These are phyloP conservation scores for Huntiella bhutanensis DNA, from an alignment of 2,329 filamentous ascomycete genomes.

Conservation along the genomic window DNA sequence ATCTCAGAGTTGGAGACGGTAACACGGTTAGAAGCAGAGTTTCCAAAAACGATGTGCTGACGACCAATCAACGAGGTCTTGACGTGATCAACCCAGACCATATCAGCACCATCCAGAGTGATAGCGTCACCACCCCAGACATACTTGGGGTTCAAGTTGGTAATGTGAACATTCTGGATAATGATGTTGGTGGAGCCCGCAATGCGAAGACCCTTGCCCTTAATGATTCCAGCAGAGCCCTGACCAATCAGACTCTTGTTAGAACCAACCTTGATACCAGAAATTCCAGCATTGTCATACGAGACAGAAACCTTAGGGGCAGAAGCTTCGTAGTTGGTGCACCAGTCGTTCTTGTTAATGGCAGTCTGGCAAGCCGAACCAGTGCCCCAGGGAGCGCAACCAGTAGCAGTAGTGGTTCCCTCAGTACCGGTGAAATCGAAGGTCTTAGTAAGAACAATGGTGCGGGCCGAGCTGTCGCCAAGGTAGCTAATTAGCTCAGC, in stretches of 20 bases:
- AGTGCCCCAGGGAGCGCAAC: conserved; percentile 40
- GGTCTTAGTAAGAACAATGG: conserved; percentile 38
- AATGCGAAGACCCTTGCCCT: conserved; percentile 36
- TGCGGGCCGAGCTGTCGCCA: conserved; percentile 30
- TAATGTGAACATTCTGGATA: conserved; percentile 39
- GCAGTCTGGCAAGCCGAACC: conserved; percentile 34
- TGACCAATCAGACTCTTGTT: conserved; percentile 40
- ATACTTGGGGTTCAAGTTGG: conserved; percentile 35
- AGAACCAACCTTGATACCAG: conserved; percentile 32
- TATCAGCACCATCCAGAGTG: conserved; percentile 27
- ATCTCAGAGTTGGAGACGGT: conserved; percentile 43
- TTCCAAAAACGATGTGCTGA: conserved; percentile 41
- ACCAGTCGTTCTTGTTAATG: conserved; percentile 41
- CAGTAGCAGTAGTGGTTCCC: conserved; percentile 30
- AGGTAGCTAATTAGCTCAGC: conserved; percentile 41
- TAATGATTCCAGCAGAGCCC: conserved; percentile 33
- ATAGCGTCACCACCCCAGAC: conserved; percentile 43
- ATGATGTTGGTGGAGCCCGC: conserved; percentile 30
- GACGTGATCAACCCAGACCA: conserved; percentile 33
- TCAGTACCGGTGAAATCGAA: conserved; percentile 37
- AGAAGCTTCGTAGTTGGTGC: conserved; percentile 35
- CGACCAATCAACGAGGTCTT: conserved; percentile 39
- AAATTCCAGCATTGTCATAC: conserved; percentile 32
- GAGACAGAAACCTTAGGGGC: conserved; percentile 26
- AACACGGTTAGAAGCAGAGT: conserved; percentile 31